Base-by-base conservation (phyloP, 495 filamentous ascomycete species). In the Halenospora varia region DNA sequence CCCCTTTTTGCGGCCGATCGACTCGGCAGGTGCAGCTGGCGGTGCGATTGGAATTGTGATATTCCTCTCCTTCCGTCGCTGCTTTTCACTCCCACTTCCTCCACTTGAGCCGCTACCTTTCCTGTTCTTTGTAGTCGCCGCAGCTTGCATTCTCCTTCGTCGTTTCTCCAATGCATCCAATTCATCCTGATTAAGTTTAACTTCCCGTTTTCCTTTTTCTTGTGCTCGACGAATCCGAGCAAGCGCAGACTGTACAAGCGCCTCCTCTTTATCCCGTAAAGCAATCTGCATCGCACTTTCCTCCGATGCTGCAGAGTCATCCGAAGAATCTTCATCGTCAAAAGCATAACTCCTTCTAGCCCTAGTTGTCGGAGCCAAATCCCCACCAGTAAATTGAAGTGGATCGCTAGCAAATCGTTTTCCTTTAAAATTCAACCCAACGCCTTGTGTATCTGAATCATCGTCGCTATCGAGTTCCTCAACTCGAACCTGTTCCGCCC, bases 221-320 rank as follows among this genome's bases (percentile, higher is more conserved):
- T 88, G 83, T 24, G 90, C 89, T 47, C 83, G 82, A 56, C 81
- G 82, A 71, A 96, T 93, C 48, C 88, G 84, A 61, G 82, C 82
- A 70, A 92, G 68, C 39, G 89, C 90, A 52, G 81, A 81, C 53
- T 90, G 82, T 59, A 90, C 81, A 62, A 93, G 70, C 64, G 78
- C 78, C 55, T 91, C 88, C 66, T 93, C 89, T 65, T 83, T 81
- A 45, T 86, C 81, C 61, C 80, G 74, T 66, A 83, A 74, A 56
- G 79, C 77, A 69, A 80, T 59, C 64, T 79, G 78, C 47, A 73
- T 72, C 58, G 76, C 76, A 71, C 83, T 78, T 40, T 79, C 77
- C 50, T 82, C 79, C 48, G 78, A 67, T 52, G 82, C 80, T 11
- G 58, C 63, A 4, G 53, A 59, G 41, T 61, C 56, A 17, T 59